phyloP scores from a whole-genome alignment of 192 early-diverging fungal genomes.

The Rhizoclosmatium globosum region DNA sequence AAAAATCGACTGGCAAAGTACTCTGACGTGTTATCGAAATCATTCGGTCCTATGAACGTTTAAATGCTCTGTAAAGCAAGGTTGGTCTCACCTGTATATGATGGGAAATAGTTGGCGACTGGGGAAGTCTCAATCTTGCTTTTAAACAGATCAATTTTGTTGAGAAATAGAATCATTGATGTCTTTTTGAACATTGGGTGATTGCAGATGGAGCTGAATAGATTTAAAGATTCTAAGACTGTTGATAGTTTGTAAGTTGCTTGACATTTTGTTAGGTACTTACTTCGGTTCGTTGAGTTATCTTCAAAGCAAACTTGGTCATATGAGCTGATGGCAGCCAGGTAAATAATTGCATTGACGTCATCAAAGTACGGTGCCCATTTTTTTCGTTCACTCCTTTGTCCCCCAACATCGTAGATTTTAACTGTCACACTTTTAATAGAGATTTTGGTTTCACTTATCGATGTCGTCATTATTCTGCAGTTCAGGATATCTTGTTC shows the following conservation, averaged over 20 bases:
- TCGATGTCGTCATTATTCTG: slow-evolving; percentile 69
- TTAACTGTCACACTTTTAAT: slow-evolving; percentile 56
- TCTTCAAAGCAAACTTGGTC: slow-evolving; percentile 68
- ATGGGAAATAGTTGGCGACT: slow-evolving; percentile 49
- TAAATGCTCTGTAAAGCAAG: background rate
- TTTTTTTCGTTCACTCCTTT: slow-evolving; percentile 63
- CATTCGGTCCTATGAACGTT: slow-evolving; percentile 48
- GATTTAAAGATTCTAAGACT: slow-evolving; percentile 52
- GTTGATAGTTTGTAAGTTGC: slow-evolving; percentile 19
- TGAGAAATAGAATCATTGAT: slow-evolving; percentile 56
- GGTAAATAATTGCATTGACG: slow-evolving; percentile 67
- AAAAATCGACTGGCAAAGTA: slow-evolving; percentile 53
- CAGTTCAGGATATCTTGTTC: slow-evolving; percentile 72
- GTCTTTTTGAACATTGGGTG: slow-evolving; percentile 52
- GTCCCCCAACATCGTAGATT: slow-evolving; percentile 74
- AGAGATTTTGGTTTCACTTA: slow-evolving; percentile 69
- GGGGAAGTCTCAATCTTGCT: slow-evolving; percentile 43
- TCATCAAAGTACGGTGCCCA: slow-evolving; percentile 58
- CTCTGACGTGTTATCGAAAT: slow-evolving; percentile 50
- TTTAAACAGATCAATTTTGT: slow-evolving; percentile 61
- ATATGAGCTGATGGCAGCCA: slow-evolving; percentile 63
- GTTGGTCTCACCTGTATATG: slow-evolving; percentile 44
- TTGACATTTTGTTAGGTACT: background rate
- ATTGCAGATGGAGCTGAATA: slow-evolving; percentile 56
- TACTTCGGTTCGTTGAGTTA: slow-evolving; percentile 56